phyloP scores from a whole-genome alignment of 208 protist genomes.

The Leishmania guyanensis region DNA sequence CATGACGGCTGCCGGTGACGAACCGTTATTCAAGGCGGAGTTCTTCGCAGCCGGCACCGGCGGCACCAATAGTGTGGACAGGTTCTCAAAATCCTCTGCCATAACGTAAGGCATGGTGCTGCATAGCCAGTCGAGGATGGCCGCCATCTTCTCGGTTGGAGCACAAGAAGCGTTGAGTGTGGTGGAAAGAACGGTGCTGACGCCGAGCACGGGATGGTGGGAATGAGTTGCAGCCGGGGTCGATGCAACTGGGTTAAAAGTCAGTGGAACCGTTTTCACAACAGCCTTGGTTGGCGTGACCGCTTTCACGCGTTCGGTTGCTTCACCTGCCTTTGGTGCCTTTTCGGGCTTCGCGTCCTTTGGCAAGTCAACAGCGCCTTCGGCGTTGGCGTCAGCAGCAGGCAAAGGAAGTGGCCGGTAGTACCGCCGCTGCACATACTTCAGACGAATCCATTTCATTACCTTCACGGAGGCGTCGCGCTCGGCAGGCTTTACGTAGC shows the following conservation, averaged over 20 bases:
- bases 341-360: not conserved
- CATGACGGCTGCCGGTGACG: not conserved
- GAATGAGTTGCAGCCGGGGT: not conserved
- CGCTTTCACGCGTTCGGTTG: no score
- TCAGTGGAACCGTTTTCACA: not conserved
- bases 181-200: not conserved
- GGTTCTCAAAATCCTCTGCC: not conserved
- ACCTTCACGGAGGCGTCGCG: constrained; percentile 40
- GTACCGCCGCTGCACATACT: constrained; percentile 73
- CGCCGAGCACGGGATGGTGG: not conserved
- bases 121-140: constrained; percentile 24
- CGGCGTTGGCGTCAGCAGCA: not conserved
- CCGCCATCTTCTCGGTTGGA: not conserved
- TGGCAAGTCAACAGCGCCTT: not conserved
- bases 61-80: not conserved
- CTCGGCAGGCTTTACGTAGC: constrained; percentile 44
- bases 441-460: constrained; percentile 66
- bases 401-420: not conserved
- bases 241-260: no score
- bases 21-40: not conserved
- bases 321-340: no score
- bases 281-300: not conserved
- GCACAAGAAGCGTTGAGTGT: not conserved
- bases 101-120: not conserved
- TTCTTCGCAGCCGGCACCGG: not conserved